Conservation (phyloP, 176 grass and related monocot species). For the Zoysia pacifica region DNA sequence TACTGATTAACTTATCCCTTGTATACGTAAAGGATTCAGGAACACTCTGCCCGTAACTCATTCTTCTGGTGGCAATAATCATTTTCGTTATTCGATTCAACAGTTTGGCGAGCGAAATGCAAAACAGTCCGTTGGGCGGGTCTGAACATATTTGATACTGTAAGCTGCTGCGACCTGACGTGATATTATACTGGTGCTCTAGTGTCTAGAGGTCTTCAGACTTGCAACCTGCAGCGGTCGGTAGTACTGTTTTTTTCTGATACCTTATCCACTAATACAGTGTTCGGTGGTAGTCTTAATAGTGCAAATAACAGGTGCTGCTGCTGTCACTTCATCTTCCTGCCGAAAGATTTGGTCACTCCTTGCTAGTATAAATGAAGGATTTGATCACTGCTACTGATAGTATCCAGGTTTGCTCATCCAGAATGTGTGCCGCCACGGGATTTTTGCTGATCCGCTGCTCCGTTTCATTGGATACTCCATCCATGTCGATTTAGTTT, state of each 20-base stretch:
- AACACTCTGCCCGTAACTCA: slow-evolving; percentile 37
- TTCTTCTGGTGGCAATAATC: slow-evolving; percentile 31
- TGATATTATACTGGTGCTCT: neutral
- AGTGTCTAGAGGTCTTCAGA: neutral
- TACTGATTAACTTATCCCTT: slow-evolving; percentile 31
- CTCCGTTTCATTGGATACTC: neutral
- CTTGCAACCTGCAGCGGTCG: neutral
- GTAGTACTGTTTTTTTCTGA: neutral
- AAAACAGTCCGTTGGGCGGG: neutral
- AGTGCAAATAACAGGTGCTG: neutral
- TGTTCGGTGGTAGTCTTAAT: slow-evolving; percentile 6
- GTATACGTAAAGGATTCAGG: slow-evolving; percentile 19
- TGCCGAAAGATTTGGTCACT: neutral
- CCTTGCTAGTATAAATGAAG: neutral
- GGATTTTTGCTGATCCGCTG: neutral
- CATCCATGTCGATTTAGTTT: too few species aligned
- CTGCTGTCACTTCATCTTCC: neutral
- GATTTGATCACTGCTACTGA: neutral
- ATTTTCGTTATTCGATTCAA: neutral
- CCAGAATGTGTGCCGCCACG: neutral
- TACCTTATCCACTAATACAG: neutral
- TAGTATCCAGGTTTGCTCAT: neutral
- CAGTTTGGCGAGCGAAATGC: neutral
- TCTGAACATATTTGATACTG: neutral
- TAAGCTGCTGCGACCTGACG: neutral